Evolutionary conservation across 495 filamentous ascomycete species (phyloP), one percentile per base, ranked within the genome.

Genomic region (Amorphotheca resinae): DNA sequence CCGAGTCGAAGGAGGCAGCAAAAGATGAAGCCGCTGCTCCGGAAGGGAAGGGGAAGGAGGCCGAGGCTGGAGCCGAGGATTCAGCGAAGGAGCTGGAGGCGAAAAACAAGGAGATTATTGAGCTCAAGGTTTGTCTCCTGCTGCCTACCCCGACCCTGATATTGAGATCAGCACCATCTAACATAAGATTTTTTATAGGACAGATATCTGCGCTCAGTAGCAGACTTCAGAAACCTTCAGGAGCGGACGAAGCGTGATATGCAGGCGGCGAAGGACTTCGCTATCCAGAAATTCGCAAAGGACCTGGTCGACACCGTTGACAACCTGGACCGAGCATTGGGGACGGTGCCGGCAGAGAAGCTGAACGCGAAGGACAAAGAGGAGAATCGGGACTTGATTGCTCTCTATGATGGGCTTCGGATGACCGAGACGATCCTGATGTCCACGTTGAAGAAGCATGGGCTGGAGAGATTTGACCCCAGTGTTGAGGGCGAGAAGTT

Each of bases 151-250:
- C 26, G 26, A 38, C 17, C 28, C 15, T 25, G 4, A 43, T 38
- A 42, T 46, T 48, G 47, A 40, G 28, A 52, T 16, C 35, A 38
- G 9, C 33, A n/a, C n/a, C n/a, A n/a, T n/a, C n/a, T n/a, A n/a
- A n/a, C n/a, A n/a, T n/a, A n/a, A n/a, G n/a, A 23, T 42, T 22
- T 20, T 14, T 37, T 40, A 45, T 53, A 96, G 91, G 89, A 96
- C 63, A 87, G 82, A 66, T 93, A 82, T 61, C 76, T 91, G 38
- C 91, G 91, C 53, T 80, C 79, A 34, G 83, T 95, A 47, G 91
- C 91, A 59, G 91, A 96, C 50, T 96, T 88, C 73, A 84, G 84
- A 54, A 98, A 95, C 67, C 82, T 96, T 28, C 88, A 95, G 69
- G 85, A 93, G 50, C 84, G 91, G 53, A 89, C 85, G 5, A 79